Conservation (phyloP, 164 flowering plant species). For the Kalanchoe fedtschenkoi region DNA sequence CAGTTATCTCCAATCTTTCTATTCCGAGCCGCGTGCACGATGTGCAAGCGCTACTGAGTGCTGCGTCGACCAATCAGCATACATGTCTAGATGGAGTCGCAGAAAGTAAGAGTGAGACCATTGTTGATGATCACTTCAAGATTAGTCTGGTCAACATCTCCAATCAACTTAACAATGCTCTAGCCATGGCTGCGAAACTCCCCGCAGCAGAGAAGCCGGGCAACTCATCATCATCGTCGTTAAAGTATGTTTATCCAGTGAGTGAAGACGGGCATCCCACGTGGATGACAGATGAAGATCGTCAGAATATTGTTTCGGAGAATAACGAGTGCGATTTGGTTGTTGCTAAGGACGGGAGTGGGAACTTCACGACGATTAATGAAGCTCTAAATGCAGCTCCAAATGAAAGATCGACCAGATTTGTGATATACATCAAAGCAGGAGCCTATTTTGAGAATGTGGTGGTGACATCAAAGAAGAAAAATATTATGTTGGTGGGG, state of each 20-base stretch:
- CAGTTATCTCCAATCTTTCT: not conserved
- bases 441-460: conserved; percentile 57
- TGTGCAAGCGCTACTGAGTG: not conserved
- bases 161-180: not conserved
- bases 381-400: conserved; percentile 38
- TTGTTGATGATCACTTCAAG: not conserved
- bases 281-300: not conserved
- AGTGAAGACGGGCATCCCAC: not conserved
- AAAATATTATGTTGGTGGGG: conserved; percentile 57
- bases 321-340: conserved; percentile 18
- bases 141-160: not conserved
- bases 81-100: not conserved
- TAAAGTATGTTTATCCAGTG: not conserved
- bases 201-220: not conserved
- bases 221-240: not conserved
- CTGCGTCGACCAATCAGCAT: not conserved
- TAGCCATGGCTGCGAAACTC: not conserved
- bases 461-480: conserved; percentile 17
- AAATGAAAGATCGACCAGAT: conserved; percentile 16
- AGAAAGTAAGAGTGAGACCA: not conserved
- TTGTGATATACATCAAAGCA: conserved; percentile 49
- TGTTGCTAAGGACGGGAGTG: conserved; percentile 36
- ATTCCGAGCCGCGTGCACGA: not conserved
- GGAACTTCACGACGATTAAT: conserved; percentile 27
- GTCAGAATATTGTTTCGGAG: not conserved